Percentiles rank a stretch among this genome's conserved stretches.
phyloP scores from a whole-genome alignment of 208 protist species.

The Leishmania aethiopica region DNA sequence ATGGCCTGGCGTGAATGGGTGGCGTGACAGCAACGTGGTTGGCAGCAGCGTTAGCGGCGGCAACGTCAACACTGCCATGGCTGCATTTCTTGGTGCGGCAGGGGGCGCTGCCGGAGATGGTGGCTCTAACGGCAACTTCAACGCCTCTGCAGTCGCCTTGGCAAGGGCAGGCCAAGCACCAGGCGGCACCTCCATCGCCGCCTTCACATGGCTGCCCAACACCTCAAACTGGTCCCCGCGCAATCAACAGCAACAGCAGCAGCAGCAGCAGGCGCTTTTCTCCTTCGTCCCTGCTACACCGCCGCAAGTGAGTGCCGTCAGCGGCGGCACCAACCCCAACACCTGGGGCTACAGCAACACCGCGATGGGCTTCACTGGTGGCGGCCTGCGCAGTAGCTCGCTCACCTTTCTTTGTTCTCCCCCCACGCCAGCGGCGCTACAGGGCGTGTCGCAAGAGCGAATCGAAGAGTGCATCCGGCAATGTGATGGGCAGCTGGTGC shows the following conservation, averaged over 20 bases:
- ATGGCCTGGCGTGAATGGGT: constrained; percentile 18
- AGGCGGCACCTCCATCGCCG: neutral
- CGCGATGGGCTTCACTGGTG: neutral
- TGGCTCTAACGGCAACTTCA: neutral
- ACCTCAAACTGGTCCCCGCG: constrained; percentile 16
- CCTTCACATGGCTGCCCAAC: constrained; percentile 26
- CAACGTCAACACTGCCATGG: neutral
- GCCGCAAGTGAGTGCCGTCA: neutral
- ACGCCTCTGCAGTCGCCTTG: neutral
- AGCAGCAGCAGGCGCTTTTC: constrained; percentile 1
- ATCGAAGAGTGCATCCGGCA: constrained; percentile 21
- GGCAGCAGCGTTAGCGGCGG: neutral
- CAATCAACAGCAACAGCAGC: constrained; percentile 18
- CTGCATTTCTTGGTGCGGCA: constrained; percentile 4
- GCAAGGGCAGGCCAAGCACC: neutral
- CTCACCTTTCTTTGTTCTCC: neutral
- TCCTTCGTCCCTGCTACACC: neutral
- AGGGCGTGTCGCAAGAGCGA: constrained; percentile 2
- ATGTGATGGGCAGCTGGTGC: constrained; percentile 21
- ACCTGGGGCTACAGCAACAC: neutral
- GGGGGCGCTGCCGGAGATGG: neutral
- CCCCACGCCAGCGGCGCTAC: constrained; percentile 6
- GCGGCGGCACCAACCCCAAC: neutral
- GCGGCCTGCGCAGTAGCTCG: neutral
- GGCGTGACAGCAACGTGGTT: constrained; percentile 10